Evolutionary conservation across 495 filamentous ascomycete genomes (phyloP).

Genomic region (Penicillium pulvis): DNA sequence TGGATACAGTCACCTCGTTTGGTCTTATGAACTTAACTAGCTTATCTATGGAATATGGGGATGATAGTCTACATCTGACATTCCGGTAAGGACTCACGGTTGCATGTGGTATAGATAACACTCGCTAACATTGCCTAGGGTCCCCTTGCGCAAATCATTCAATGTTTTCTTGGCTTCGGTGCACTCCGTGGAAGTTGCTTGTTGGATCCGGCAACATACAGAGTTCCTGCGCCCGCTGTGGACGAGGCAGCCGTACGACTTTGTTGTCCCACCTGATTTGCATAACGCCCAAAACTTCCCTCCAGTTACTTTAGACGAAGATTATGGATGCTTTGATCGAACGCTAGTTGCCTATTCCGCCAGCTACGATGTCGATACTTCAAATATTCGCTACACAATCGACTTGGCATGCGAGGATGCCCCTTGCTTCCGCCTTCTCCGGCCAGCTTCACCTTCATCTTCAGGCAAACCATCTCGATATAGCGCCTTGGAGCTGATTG

Average conservation of each 20-base stretch:
- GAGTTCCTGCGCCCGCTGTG: constrained; percentile 83
- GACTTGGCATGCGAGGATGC: constrained; percentile 75
- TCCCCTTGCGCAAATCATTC: constrained; percentile 64
- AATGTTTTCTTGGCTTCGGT: constrained; percentile 78
- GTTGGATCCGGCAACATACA: constrained; percentile 69
- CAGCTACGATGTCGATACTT: constrained; percentile 72
- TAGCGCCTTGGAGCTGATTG: constrained; percentile 72
- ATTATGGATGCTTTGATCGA: constrained; percentile 77
- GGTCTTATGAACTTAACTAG: constrained; percentile 76
- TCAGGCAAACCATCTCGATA: constrained; percentile 59
- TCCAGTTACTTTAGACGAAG: constrained; percentile 65
- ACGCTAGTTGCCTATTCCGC: constrained; percentile 86
- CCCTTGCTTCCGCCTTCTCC: constrained; percentile 80
- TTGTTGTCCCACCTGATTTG: constrained; percentile 62
- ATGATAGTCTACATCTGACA: constrained; percentile 83
- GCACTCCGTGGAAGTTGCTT: constrained; percentile 73
- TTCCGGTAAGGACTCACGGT: constrained; percentile 63
- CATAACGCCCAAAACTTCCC: constrained; percentile 62
- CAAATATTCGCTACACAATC: constrained; percentile 75
- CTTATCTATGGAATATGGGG: constrained; percentile 66
- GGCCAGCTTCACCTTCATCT: constrained; percentile 47
- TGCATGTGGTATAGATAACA: not conserved
- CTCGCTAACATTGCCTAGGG: constrained; percentile 34
- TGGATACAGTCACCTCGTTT: constrained; percentile 55
- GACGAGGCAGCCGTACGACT: constrained; percentile 68